phyloP scores from a whole-genome alignment of 179 eudicot species.

The Spinacia oleracea region DNA sequence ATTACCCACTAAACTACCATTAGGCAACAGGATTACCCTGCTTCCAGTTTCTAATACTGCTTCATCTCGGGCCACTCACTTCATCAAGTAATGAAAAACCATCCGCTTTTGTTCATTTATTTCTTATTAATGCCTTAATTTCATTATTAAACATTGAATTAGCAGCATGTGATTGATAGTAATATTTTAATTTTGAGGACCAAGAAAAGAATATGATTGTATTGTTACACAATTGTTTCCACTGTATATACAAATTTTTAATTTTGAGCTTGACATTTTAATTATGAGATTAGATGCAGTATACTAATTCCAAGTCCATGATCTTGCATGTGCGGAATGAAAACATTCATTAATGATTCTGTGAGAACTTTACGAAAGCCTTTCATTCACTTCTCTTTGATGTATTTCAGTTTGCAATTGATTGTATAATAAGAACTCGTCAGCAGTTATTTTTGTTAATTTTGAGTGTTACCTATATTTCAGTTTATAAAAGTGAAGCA shows the following conservation, averaged over 20 bases:
- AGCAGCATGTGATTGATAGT: neutral
- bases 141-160: neutral
- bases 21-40: neutral
- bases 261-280: neutral
- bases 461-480: neutral
- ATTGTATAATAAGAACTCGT: neutral
- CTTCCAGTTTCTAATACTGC: constrained; percentile 12
- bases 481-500: neutral
- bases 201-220: neutral
- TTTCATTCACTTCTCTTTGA: neutral
- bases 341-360: neutral
- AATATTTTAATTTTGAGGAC: neutral
- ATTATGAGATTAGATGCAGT: neutral
- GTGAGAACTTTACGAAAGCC: neutral
- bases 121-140: neutral
- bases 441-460: neutral
- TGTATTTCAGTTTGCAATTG: neutral
- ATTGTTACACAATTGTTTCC: neutral
- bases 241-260: neutral
- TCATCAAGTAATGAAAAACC: constrained; percentile 9
- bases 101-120: neutral
- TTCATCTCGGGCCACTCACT: constrained; percentile 10
- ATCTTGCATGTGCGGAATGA: neutral
- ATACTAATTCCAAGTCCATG: neutral
- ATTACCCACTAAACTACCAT: constrained; percentile 14